Evolutionary conservation across 495 filamentous ascomycete species (phyloP).

Genomic region (Aeminium ludgeri): DNA sequence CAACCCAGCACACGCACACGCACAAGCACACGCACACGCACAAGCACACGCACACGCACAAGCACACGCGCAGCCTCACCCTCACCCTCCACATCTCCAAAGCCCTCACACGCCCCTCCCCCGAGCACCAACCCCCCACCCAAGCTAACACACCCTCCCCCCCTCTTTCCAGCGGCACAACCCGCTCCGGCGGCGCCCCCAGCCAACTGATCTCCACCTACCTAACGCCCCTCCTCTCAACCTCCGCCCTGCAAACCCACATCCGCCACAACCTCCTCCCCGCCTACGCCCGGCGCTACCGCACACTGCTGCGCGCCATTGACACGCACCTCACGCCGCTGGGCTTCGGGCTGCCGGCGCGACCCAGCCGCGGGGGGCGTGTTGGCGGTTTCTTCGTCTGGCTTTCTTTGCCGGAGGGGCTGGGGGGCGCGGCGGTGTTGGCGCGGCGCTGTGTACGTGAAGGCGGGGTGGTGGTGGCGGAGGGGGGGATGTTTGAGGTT

Average conservation of each 20-base stretch:
- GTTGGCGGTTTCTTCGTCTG: conserved; percentile 73
- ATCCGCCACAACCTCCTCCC: conserved; percentile 30
- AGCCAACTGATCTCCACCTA: conserved; percentile 53
- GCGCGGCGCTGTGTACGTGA: conserved; percentile 34
- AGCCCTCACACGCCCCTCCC: background rate
- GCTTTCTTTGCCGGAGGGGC: conserved; percentile 41
- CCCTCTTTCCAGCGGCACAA: conserved; percentile 4
- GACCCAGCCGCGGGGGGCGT: conserved; percentile 23
- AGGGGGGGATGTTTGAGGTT: conserved; percentile 52
- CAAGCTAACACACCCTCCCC: background rate
- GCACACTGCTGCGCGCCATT: conserved; percentile 36
- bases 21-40: background rate
- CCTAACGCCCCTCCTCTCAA: conserved; percentile 40
- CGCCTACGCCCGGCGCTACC: conserved; percentile 40
- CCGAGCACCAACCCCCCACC: background rate
- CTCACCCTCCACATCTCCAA: background rate
- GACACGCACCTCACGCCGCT: conserved; percentile 38
- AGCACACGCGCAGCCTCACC: too few relatives aligned
- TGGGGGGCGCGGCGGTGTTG: conserved; percentile 38
- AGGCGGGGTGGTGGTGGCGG: conserved; percentile 45
- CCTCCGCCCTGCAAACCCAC: conserved; percentile 31
- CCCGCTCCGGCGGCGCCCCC: conserved; percentile 53
- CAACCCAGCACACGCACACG: too few relatives aligned
- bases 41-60: too few relatives aligned
- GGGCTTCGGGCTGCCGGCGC: conserved; percentile 34